Evolutionary conservation across 2,329 filamentous ascomycete species (phyloP).

Genomic region (Dactylellina leptospora): DNA sequence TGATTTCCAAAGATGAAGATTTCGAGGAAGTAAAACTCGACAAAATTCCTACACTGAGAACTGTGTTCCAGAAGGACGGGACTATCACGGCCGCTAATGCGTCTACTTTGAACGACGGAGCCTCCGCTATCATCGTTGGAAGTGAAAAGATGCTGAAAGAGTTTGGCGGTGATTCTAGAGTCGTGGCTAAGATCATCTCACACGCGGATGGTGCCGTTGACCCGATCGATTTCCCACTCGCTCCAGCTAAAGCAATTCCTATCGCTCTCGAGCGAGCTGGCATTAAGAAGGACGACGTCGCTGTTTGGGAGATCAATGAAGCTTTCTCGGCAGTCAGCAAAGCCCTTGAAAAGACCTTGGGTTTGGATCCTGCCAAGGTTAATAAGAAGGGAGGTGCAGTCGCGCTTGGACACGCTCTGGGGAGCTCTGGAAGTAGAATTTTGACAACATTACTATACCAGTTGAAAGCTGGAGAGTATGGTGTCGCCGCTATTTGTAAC

Average conservation of each 20-base stretch:
- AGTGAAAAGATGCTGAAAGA: slow-evolving; percentile 81
- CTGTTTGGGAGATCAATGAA: slow-evolving; percentile 98
- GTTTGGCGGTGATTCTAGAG: slow-evolving; percentile 78
- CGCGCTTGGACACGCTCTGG: slow-evolving; percentile 87
- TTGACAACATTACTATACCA: slow-evolving; percentile 90
- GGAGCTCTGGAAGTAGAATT: slow-evolving; percentile 91
- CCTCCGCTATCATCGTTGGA: slow-evolving; percentile 84
- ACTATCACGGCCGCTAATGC: slow-evolving; percentile 95
- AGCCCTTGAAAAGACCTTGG: slow-evolving; percentile 73
- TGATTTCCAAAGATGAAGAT: slow-evolving; percentile 86
- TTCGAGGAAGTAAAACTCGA: slow-evolving; percentile 87
- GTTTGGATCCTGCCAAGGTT: slow-evolving; percentile 77
- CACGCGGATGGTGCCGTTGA: slow-evolving; percentile 91
- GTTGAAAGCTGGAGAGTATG: slow-evolving; percentile 89
- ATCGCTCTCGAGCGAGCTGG: slow-evolving; percentile 87
- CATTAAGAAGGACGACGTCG: slow-evolving; percentile 88
- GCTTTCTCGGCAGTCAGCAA: slow-evolving; percentile 74
- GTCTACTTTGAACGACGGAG: slow-evolving; percentile 93
- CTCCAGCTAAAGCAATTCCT: slow-evolving; percentile 89
- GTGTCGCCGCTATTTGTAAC: slow-evolving; percentile 95
- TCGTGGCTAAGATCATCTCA: slow-evolving; percentile 73
- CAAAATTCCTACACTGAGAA: slow-evolving; percentile 85
- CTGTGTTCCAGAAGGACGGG: slow-evolving; percentile 86
- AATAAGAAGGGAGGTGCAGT: slow-evolving; percentile 92
- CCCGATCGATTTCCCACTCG: slow-evolving; percentile 91